phyloP scores from a whole-genome alignment of 139 green algal genomes.

The Nannochloris sp. region DNA sequence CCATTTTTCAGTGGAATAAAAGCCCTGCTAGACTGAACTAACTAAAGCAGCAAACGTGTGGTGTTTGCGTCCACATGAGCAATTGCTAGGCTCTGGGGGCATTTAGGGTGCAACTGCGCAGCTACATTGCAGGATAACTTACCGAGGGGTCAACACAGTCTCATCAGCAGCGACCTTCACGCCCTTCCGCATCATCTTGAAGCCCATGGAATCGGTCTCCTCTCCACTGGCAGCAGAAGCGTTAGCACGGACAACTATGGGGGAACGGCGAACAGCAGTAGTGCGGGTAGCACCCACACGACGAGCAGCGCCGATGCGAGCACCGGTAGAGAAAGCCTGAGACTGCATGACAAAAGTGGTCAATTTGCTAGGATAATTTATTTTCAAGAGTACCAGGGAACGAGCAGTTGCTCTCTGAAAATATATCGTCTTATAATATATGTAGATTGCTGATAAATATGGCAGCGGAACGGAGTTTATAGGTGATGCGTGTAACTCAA shows the following conservation, averaged over 20 bases:
- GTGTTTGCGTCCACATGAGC: neutral
- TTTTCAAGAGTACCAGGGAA: neutral
- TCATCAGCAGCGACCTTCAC: slow-evolving; percentile 67
- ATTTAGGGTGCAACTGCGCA: neutral
- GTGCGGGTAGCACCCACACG: neutral
- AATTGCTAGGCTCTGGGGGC: neutral
- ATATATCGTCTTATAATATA: neutral
- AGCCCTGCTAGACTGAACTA: neutral
- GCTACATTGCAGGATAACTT: neutral
- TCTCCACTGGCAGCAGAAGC: neutral
- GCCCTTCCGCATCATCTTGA: slow-evolving; percentile 79
- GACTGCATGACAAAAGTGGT: slow-evolving; percentile 4
- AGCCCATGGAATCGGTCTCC: slow-evolving; percentile 42
- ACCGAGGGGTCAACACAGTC: slow-evolving; percentile 83
- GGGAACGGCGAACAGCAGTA: neutral
- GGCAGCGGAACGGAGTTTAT: neutral
- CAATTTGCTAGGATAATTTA: neutral
- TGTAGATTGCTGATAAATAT: neutral
- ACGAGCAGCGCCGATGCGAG: slow-evolving; percentile 9
- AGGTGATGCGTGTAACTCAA: neutral
- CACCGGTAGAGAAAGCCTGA: neutral
- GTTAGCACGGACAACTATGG: slow-evolving; percentile 3
- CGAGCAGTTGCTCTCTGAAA: neutral
- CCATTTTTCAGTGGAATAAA: neutral
- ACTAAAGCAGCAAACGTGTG: neutral